Evolutionary conservation across 306 rosid genomes (phyloP).

Genomic region (Calophaca sinica): DNA sequence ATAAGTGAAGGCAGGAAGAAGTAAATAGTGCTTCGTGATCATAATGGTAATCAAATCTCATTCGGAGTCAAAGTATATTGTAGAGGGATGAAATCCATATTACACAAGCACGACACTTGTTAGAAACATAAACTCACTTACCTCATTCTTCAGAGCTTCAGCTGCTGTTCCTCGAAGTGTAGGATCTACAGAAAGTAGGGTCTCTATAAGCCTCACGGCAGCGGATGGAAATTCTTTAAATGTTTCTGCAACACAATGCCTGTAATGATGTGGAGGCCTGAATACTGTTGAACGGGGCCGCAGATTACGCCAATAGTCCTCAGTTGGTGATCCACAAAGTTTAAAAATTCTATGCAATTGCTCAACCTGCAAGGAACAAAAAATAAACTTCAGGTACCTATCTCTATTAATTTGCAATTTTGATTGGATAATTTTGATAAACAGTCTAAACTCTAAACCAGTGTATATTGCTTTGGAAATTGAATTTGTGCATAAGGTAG

Average conservation of each 20-base stretch:
- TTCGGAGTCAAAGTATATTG: background rate
- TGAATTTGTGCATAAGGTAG: background rate
- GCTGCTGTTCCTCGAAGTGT: constrained; percentile 77
- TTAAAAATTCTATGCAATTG: constrained; percentile 93
- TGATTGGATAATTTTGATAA: background rate
- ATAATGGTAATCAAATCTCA: constrained; percentile 29
- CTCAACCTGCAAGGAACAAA: constrained; percentile 70
- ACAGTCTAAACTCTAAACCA: constrained; percentile 39
- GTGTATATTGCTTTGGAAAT: constrained; percentile 18
- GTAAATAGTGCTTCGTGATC: constrained; percentile 11
- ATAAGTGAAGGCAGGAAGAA: background rate
- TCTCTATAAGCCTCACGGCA: constrained; percentile 73
- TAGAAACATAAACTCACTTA: constrained; percentile 43
- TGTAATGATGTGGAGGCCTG: constrained; percentile 84
- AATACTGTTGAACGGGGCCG: constrained; percentile 70
- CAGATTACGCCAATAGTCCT: constrained; percentile 82
- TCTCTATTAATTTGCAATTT: background rate
- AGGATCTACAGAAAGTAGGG: constrained; percentile 84
- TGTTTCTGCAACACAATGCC: constrained; percentile 72
- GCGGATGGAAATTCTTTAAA: constrained; percentile 75
- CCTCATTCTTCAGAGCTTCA: constrained; percentile 82
- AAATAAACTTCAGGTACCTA: constrained; percentile 38
- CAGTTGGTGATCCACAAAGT: constrained; percentile 96
- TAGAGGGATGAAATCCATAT: constrained; percentile 26
- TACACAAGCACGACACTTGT: constrained; percentile 4